phyloP scores from a whole-genome alignment of 2,329 filamentous ascomycete species.

The Nothophoma quercina region DNA sequence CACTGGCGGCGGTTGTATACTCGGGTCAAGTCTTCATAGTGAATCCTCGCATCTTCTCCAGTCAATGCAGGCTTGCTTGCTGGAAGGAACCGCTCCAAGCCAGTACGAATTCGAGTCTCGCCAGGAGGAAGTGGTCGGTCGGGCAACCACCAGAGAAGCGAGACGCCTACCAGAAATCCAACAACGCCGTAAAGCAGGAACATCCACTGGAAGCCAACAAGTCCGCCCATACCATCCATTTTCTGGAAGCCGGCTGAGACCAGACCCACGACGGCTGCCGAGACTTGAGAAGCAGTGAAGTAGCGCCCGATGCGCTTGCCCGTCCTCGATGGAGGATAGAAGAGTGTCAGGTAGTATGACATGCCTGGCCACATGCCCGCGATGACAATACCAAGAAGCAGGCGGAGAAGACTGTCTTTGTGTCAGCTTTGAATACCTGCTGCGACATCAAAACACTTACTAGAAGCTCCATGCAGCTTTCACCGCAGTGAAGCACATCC shows the following conservation, averaged over 20 bases:
- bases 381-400: constrained; percentile 85
- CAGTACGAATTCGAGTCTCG: constrained; percentile 60
- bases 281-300: constrained; percentile 88
- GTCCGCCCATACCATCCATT: constrained; percentile 79
- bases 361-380: constrained; percentile 96
- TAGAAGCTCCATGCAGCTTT: constrained; percentile 85
- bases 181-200: constrained; percentile 86
- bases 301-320: constrained; percentile 90
- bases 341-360: constrained; percentile 90
- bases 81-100: constrained; percentile 72
- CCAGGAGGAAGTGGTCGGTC: constrained; percentile 81
- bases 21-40: constrained; percentile 81
- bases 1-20: constrained; percentile 81
- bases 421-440: neutral
- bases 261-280: constrained; percentile 85
- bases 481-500: constrained; percentile 83
- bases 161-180: constrained; percentile 73
- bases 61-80: constrained; percentile 72
- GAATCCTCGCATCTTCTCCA: constrained; percentile 79
- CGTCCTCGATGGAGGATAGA: constrained; percentile 86
- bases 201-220: constrained; percentile 92
- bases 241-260: constrained; percentile 91
- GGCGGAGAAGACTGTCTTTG: constrained; percentile 69
- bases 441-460: constrained; percentile 51
- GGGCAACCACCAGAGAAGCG: constrained; percentile 87